phyloP scores from a whole-genome alignment of 768 basidiomycete genomes.

The Termitomyces sp. region DNA sequence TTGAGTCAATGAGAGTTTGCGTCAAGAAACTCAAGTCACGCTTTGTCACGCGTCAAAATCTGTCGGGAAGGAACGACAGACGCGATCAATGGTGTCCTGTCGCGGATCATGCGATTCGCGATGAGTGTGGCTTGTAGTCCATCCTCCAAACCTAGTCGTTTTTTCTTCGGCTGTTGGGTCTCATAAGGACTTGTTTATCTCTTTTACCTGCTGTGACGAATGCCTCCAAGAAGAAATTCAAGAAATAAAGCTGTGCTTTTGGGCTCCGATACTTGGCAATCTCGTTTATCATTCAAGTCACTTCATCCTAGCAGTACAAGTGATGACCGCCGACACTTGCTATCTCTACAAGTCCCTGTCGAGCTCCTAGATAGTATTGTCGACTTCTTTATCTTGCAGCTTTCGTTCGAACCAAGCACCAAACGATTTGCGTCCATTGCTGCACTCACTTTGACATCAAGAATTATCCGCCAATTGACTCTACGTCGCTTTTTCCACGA shows the following conservation, averaged over 20 bases:
- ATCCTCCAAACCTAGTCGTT: no score
- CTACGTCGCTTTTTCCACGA: constrained; percentile 32
- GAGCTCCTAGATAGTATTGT: constrained; percentile 34
- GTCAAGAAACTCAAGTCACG: no score
- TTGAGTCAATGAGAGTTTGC: no score
- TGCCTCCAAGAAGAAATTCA: constrained; percentile 5
- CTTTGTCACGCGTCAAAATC: no score
- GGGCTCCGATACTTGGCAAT: neutral
- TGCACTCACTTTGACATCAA: constrained; percentile 36
- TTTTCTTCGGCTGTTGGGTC: neutral
- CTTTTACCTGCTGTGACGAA: neutral
- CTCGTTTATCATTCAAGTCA: neutral
- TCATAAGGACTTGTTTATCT: neutral
- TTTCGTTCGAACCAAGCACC: constrained; percentile 1
- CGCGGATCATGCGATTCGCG: neutral
- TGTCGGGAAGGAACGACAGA: no score
- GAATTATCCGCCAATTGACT: constrained; percentile 35
- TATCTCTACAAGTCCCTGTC: constrained; percentile 25
- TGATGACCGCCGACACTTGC: neutral
- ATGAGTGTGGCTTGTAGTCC: neutral
- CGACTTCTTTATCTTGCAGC: constrained; percentile 17
- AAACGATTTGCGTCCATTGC: constrained; percentile 28
- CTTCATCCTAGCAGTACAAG: neutral
- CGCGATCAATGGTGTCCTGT: no score
- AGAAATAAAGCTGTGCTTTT: constrained; percentile 1